Base-by-base conservation (phyloP, 805 yeast genomes). In the Scheffersomyces lignosus region DNA sequence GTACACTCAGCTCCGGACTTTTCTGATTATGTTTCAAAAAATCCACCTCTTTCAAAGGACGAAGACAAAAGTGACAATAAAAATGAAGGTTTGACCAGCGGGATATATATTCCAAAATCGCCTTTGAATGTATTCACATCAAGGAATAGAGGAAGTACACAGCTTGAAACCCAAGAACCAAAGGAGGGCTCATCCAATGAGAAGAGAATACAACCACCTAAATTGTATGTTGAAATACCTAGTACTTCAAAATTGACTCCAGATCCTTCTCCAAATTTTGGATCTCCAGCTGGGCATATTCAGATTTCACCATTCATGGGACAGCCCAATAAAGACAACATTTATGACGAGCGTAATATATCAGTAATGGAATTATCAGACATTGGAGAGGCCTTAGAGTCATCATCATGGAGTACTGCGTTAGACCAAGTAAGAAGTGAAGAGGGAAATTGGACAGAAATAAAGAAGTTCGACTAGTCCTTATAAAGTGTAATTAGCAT, bases 391-490 rank as follows among this genome's bases (percentile, higher is more conserved):
- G 41, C 52, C 1, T 40, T 60, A 33, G 56, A 54, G 33, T 48
- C 47, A 26, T 49, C 60, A 1, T 44, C 47, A 9, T 60, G 64
- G 64, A 48, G 49, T 2, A 53, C 50, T 6, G 61, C 60, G 1
- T 44, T 55, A 8, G 44, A 47, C 22, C 56, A 55, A 22, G 49
- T 54, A 20, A 7, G 9, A 20, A 20, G 24, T 10, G 10, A 20
- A 7, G 24, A 20, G 10, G 10, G 24, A 20, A 7, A n/a, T n/a
- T n/a, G n/a, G n/a, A n/a, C n/a, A n/a, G n/a, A n/a, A n/a, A n/a
- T n/a, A n/a, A n/a, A n/a, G n/a, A n/a, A n/a, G n/a, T n/a, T n/a
- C n/a, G n/a, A n/a, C n/a, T n/a, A n/a, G n/a, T n/a, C n/a, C n/a
- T n/a, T n/a, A n/a, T n/a, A n/a, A n/a, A n/a, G n/a, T n/a, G n/a